Base-by-base conservation (phyloP, 257 asterid genomes). In the Nicotiana otophora region DNA sequence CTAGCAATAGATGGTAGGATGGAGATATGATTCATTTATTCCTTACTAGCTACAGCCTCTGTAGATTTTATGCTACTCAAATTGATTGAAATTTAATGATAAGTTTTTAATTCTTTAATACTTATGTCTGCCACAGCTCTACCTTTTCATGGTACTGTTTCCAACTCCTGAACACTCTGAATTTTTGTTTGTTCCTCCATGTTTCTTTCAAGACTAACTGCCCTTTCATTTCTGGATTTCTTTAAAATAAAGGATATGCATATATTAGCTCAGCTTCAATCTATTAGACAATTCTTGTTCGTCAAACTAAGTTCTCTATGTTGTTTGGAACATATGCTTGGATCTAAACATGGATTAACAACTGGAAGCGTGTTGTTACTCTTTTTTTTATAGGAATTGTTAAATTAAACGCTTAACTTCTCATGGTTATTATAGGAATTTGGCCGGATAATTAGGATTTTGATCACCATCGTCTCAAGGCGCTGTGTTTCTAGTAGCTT, bases 1-100 rank as follows among this genome's bases (percentile, higher is more conserved):
- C n/a, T 91, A 89, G 87, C n/a, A 72, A 12, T 72, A 72, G 78
- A 60, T 72, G 78, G 33, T 69, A 69, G 60, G 60, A 20, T 7
- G 14, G 78, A 72, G 36, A 46, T 72, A 20, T 72, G 60, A 72
- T 72, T 42, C 55, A 42, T 72, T 20, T 72, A 72, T 72, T 11
- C 58, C 36, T 72, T 72, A 12, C 46, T 20, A 58, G 33, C 60
- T 72, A 72, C 34, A 72, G 11, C 48, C 36, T 42, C 78, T 72
- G 78, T 46, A 72, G 60, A 72, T 72, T 46, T 9, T 6, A 72
- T 23, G 60, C 60, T 20, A 20, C 78, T 72, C 57, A 20, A 12
- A 72, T 6, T 70, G 78, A 20, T n/a, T 20, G 58, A 70, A 70
- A 70, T 70, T 42, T 70, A 70, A 42, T 70, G 58, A 20, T 70